phyloP scores from a whole-genome alignment of 805 yeast species.

The Groenewaldozyma salmanticensis region DNA sequence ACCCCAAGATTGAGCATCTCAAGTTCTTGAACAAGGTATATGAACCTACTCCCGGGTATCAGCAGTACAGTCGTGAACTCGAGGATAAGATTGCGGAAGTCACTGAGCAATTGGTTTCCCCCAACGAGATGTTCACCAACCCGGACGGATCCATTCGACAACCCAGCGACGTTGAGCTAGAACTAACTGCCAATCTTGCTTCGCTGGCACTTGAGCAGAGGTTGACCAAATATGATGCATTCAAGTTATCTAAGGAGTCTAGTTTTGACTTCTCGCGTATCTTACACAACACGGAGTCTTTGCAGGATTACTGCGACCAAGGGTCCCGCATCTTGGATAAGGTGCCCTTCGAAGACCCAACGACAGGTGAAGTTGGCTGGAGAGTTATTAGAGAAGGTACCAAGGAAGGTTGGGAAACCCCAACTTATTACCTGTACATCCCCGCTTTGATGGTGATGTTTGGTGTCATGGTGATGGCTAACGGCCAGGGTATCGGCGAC shows the following conservation, averaged over 20 bases:
- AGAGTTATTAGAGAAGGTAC: constrained; percentile 61
- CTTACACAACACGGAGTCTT: neutral
- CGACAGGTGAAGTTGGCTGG: constrained; percentile 75
- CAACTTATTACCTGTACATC: constrained; percentile 60
- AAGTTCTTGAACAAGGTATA: constrained; percentile 14
- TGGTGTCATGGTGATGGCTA: constrained; percentile 41
- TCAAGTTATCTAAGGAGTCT: neutral
- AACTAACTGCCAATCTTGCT: neutral
- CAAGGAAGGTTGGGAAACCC: constrained; percentile 79
- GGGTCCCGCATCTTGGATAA: constrained; percentile 55
- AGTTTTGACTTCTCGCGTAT: neutral
- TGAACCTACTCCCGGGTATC: constrained; percentile 16
- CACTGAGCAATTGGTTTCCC: constrained; percentile 53
- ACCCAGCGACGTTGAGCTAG: constrained; percentile 53
- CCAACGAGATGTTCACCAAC: constrained; percentile 58
- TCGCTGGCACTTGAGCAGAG: neutral
- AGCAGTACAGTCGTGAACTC: constrained; percentile 13
- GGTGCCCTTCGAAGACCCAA: constrained; percentile 71
- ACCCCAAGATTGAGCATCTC: neutral
- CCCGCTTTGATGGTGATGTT: constrained; percentile 57
- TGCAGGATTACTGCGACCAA: neutral
- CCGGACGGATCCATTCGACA: constrained; percentile 66
- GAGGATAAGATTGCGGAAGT: constrained; percentile 46
- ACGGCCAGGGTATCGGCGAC: constrained; percentile 44
- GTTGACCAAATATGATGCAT: neutral